Base-by-base conservation (phyloP, 2,329 filamentous ascomycete species). In the Aspergillus sp. region DNA sequence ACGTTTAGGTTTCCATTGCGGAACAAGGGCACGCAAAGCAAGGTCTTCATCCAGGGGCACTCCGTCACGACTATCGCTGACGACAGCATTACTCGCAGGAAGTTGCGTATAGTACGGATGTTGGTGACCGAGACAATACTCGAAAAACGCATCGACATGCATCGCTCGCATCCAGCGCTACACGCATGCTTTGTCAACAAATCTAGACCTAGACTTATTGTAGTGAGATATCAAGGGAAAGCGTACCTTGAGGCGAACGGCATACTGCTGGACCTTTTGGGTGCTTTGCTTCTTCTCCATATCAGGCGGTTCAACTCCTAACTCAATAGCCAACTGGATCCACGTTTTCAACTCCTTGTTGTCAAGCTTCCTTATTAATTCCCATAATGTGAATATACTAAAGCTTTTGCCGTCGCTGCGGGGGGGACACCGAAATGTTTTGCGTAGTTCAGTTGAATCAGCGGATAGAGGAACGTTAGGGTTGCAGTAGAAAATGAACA, bases 81-180 rank as follows among this genome's bases (percentile, higher is more conserved):
- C 82, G 2, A 89, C 86, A 57, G 88, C 85, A 31, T 85, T 81
- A 15, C 85, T 83, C 6, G 83, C 80, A 0, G 93, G 93, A 25
- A 96, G 84, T 41, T 92, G 86, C 17, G 85, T 88, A 81, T 90
- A 96, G 76, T 97, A 97, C 0, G 86, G 79, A 75, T 96, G 92
- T 28, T 85, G 81, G 66, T 92, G 92, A 53, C 88, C 87, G 64
- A 94, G 83, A 22, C 96, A 86, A 74, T 92, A 97, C 74, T 96
- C 92, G 71, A 97, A 97, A 75, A 97, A 97, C 11, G 92, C 91
- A 81, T 96, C 92, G 56, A 97, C 88, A 74, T 97, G 93, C 90
- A 96, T 94, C 5, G 93, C 93, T 74, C 92, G 92, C 91, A 97
- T 95, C 93, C 93, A 97, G 72, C 94, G 89, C 91, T 91, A 70